Percentiles rank a stretch among this genome's conserved stretches.
Conservation (phyloP, 2,329 filamentous ascomycete species). For the Cytospora mali region DNA sequence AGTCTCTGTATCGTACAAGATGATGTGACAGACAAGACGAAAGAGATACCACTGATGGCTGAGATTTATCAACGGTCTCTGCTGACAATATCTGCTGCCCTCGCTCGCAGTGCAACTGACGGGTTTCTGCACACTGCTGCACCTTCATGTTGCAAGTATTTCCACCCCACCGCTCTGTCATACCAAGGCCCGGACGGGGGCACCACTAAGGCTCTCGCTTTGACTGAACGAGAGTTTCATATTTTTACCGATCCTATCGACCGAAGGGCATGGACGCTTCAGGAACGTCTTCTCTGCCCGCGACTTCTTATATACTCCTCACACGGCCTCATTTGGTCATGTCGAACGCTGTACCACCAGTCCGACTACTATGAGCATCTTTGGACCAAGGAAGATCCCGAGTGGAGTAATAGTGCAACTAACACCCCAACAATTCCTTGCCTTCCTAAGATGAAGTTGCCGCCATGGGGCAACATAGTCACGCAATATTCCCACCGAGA, state of each 20-base stretch:
- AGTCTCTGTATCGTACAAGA: slow-evolving; percentile 16
- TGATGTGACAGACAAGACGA: background rate
- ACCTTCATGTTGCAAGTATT: background rate
- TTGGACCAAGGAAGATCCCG: too few relatives aligned
- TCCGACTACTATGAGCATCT: background rate
- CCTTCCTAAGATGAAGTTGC: background rate
- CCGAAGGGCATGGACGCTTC: background rate
- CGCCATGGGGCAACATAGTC: background rate
- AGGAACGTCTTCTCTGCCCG: slow-evolving; percentile 1
- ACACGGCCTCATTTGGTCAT: background rate
- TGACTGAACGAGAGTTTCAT: background rate
- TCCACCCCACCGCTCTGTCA: background rate
- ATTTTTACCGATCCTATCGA: background rate
- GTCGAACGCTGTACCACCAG: background rate
- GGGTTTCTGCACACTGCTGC: background rate
- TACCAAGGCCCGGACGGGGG: background rate
- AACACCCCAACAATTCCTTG: background rate
- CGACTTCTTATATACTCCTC: background rate
- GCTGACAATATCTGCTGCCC: background rate
- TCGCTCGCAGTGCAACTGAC: background rate
- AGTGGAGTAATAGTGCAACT: too few relatives aligned
- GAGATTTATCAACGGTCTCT: background rate
- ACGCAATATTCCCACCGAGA: background rate
- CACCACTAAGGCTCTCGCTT: background rate
- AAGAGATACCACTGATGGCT: slow-evolving; percentile 1